A percentile compares a stretch with the other conserved stretches of the same genome.
Conservation (phyloP, 106 monocot genomes). For the Acanthochlamys bracteata region DNA sequence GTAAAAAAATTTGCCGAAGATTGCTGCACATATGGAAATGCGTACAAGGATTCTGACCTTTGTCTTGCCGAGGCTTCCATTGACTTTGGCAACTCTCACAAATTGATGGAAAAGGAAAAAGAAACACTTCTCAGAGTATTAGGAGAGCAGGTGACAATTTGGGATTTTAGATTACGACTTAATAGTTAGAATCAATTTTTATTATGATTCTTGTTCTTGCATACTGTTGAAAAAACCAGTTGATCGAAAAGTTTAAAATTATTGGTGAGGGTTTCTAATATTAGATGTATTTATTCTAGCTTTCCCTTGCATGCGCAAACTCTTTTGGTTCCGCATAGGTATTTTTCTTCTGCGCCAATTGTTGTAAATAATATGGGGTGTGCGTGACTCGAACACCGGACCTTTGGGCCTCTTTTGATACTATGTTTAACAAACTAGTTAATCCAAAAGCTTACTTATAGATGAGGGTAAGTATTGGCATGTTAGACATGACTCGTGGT, state of each 20-base stretch:
- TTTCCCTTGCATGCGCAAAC: neutral
- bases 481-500: too few species aligned
- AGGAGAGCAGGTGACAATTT: constrained; percentile 51
- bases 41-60: constrained; percentile 43
- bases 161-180: too few species aligned
- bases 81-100: constrained; percentile 69
- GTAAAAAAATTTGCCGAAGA: constrained; percentile 75
- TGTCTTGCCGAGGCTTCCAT: constrained; percentile 65
- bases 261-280: neutral
- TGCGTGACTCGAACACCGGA: too few species aligned
- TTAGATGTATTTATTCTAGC: neutral
- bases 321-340: neutral
- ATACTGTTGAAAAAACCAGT: neutral
- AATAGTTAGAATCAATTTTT: neutral
- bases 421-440: too few species aligned
- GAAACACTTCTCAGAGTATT: constrained; percentile 58
- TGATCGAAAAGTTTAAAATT: neutral
- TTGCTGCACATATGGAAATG: constrained; percentile 77
- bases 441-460: too few species aligned
- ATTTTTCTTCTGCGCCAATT: neutral
- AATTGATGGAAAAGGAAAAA: constrained; percentile 66
- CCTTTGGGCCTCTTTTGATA: too few species aligned
- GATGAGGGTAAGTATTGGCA: too few species aligned
- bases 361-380: too few species aligned
- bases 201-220: too few species aligned